Percentiles rank a stretch among this genome's conserved stretches.
Evolutionary conservation across 768 basidiomycete genomes (phyloP).

Genomic region (Cyathus striatus): DNA sequence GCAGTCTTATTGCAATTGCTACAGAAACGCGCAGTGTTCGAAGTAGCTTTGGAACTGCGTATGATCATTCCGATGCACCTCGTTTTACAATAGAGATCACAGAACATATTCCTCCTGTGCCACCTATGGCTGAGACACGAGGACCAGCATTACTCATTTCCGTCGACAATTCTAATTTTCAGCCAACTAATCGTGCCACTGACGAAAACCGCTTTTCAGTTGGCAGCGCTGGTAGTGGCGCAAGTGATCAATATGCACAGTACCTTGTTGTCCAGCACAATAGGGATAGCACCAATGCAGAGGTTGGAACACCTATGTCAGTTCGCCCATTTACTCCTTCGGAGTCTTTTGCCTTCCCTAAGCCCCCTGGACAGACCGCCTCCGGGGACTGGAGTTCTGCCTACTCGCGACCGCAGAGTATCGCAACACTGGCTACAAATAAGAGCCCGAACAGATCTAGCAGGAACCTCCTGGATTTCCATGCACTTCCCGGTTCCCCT

Average conservation of each 20-base stretch:
- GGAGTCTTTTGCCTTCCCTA: conserved; percentile 67
- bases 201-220: conserved; percentile 28
- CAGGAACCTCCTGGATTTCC: conserved; percentile 8
- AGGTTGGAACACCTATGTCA: conserved; percentile 46
- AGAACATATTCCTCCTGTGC: conserved; percentile 30
- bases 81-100: conserved; percentile 15
- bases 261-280: conserved; percentile 30
- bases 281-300: conserved; percentile 17
- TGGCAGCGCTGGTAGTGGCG: conserved; percentile 31
- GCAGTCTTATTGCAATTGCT: conserved; percentile 4
- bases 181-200: conserved; percentile 8
- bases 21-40: conserved; percentile 28
- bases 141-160: conserved; percentile 27
- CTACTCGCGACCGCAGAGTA: conserved; percentile 15
- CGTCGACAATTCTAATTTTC: conserved; percentile 17
- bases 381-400: conserved; percentile 12
- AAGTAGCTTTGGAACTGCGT: conserved; percentile 65
- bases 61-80: conserved; percentile 35
- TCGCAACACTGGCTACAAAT: conserved; percentile 7
- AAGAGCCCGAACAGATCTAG: conserved; percentile 2
- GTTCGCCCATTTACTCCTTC: conserved; percentile 64
- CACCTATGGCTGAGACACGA: conserved; percentile 53
- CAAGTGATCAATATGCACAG: conserved; percentile 31
- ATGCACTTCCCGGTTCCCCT: conserved; percentile 15
- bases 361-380: conserved; percentile 37